Base-by-base conservation (phyloP, 2,329 filamentous ascomycete genomes). In the Pochonia chlamydosporia region DNA sequence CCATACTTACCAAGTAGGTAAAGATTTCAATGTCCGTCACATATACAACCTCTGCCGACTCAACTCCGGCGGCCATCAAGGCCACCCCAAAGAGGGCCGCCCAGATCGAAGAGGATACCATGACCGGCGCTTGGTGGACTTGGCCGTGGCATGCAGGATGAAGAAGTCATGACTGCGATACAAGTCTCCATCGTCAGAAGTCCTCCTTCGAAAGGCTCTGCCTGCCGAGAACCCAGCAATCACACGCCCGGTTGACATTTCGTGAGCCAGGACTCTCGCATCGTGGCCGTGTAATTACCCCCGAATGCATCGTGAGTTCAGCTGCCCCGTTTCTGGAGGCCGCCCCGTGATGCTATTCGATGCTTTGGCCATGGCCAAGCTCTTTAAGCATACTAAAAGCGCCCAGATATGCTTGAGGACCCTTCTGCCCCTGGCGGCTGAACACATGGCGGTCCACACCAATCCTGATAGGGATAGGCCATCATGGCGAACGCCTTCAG, bases 11-110 rank as follows among this genome's bases (percentile, higher is more conserved):
- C 56, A 75, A 56, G 7, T 64, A 54, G 11, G 66, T 66, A 52
- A 61, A 75, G 36, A 73, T 63, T 7, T 61, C 53, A 3, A 75
- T 61, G 40, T 74, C 72, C 0, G 70, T 73, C 51, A 74, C 65
- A 47, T 73, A 73, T 23, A 65, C 65, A n/a, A 71, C 52, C 21
- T 61, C 56, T 18, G 31, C 40, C 8, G 51, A 49, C 16, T 54
- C 54, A 24, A 23, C 18, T 10, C 31, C 23, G 4, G 37, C 21
- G 4, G 40, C 24, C 14, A 44, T 6, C 18, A 48, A 42, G 40
- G 26, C 35, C 14, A 35, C 41, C 35, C 46, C n/a, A 5, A n/a
- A 20, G n/a, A 31, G 14, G 2, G 13, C 8, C 8, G 31, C 14
- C 24, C 36, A 35, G 7, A 18, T 6, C 14, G 24, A 31, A 18